These are phyloP conservation scores for Phytophthora brassicae DNA, from an alignment of 352 stramenopile genomes.

Conservation along the genomic window DNA sequence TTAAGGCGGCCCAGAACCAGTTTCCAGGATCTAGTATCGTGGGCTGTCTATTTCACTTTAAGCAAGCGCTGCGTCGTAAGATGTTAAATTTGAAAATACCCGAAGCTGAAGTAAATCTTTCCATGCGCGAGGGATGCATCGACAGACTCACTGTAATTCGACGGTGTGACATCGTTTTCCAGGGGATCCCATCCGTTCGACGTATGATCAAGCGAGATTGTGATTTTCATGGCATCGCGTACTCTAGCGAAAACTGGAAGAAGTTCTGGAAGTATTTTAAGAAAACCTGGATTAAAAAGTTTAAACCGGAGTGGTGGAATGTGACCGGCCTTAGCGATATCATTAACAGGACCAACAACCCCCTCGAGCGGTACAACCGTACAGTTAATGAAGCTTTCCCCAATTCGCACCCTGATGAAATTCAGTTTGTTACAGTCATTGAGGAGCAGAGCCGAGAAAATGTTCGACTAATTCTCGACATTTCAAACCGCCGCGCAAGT, in stretches of 20 bases:
- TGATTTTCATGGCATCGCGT: background rate
- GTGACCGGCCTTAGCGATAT: background rate
- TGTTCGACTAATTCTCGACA: too few species aligned
- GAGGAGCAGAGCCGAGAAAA: too few species aligned
- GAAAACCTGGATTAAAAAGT: too few species aligned
- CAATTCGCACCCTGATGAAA: too few species aligned
- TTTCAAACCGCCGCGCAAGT: too few species aligned
- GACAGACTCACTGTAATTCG: too few species aligned
- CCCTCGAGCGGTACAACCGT: background rate
- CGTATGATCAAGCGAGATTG: slow-evolving; percentile 5
- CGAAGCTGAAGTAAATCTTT: background rate
- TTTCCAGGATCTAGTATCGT: slow-evolving; percentile 4
- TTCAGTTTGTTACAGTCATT: too few species aligned
- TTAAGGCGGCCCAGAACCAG: slow-evolving; percentile 3
- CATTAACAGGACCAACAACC: background rate
- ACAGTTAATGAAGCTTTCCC: background rate
- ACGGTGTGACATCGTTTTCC: too few species aligned
- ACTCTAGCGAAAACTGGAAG: slow-evolving; percentile 1
- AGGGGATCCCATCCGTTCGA: too few species aligned
- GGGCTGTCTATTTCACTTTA: slow-evolving; percentile 18
- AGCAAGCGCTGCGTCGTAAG: slow-evolving; percentile 5
- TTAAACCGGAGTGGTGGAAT: too few species aligned
- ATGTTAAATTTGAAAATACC: slow-evolving; percentile 12
- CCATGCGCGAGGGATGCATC: too few species aligned
- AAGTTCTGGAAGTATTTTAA: too few species aligned